Evolutionary conservation across 148 eudicot species (phyloP), one percentile per base, ranked within the genome.

Genomic region (Spergularia marina): DNA sequence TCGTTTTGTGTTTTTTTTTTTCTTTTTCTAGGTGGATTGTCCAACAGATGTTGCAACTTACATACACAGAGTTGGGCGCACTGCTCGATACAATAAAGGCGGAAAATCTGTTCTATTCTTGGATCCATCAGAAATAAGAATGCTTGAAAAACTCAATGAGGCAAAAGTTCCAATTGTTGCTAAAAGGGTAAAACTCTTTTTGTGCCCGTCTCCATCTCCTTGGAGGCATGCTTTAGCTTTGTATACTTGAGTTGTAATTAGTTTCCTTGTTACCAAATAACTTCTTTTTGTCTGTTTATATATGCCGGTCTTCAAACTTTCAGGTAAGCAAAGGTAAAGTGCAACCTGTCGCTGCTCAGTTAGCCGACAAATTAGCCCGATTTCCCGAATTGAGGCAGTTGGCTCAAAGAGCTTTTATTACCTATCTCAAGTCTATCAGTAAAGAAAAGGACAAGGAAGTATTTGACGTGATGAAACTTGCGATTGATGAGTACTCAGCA

Each of bases 31-130:
- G 98, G 90, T 94, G 85, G 98, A 94, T 85, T 94, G 97, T 82
- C 97, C 98, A 20, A 88, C 89, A 68, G 90, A 91, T 79, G 90
- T 84, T 74, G 91, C 86, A 41, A 79, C 89, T 72, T 94, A 94
- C 88, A 91, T 94, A 69, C 98, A 94, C 68, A 85, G 98, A 81
- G 98, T 90, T 76, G 98, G 98, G 15, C 91, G 98, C 17, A 94
- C 98, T 81, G 98, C 98, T 76, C 93, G 98, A n/a, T 90, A 85
- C 83, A 80, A 80, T 65, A 71, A 89, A 69, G 87, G 82, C 61
- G 98, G 98, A 77, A 86, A 79, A 78, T 87, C 97, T 14, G 82
- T 94, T 59, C 78, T 94, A 74, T 91, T 94, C 81, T 76, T 94
- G 75, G 82, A 87, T 77, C 93, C 98, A 39, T 91, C 98, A 40